Evolutionary conservation across 2,329 filamentous ascomycete species (phyloP), one percentile per base, ranked within the genome.

Genomic region (Sordariomycetes sp.): DNA sequence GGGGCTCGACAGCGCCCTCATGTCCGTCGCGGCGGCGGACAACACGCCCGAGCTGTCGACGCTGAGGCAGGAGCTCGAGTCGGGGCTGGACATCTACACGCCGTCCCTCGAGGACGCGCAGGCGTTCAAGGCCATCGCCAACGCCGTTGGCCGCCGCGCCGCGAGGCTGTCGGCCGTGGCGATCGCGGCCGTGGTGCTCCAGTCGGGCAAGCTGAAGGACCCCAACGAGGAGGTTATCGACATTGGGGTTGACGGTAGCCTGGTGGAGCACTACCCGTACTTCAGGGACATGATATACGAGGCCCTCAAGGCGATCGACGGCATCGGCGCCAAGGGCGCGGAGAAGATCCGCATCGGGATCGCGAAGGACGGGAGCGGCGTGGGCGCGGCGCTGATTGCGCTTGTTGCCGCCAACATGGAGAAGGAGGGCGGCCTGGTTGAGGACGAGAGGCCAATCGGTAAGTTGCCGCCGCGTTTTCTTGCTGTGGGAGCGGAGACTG

Each of bases 211-310:
- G 68, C 78, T 97, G 50, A 67, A 75, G 24, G 72, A 83, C 55
- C 70, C 77, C 20, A 79, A 83, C 14, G 86, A 90, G 53, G 82
- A 92, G 57, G 81, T 94, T 28, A 76, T 88, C 59, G 94, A 99
- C 68, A 84, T 99, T 65, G 94, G 94, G 66, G 93, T 97, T 1
- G 94, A 99, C 69, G 94, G 94, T 63, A 92, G 87, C 68, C 77
- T 99, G 57, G 91, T 97, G 2, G 94, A 97, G 72, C 94, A 96
- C 74, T 97, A 97, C 72, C 94, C 94, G 10, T 86, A 86, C 67
- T 99, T 97, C 74, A 86, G 94, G 63, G 86, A 88, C 59, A 88
- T 94, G 76, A 88, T 97, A 62, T 83, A 92, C 61, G 89, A 96
- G 68, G 89, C 89, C 7, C 78, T 97, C 60, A 76, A 85, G 55